A percentile compares a stretch with the other conserved stretches of the same genome.
Evolutionary conservation across 108 stramenopile genomes (phyloP).

Genomic region (Stephanodiscus triporus): DNA sequence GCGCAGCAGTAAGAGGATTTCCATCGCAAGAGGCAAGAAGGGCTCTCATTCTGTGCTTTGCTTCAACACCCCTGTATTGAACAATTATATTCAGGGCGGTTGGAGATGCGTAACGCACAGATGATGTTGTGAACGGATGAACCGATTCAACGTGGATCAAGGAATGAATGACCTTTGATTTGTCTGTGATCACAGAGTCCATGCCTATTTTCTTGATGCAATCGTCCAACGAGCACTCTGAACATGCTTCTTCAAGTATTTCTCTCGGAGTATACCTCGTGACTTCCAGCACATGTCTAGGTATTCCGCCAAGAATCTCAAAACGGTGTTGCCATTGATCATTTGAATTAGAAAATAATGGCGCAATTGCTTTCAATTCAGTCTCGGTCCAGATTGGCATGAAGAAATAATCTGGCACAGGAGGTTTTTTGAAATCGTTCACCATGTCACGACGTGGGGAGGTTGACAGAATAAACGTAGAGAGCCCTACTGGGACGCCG

Average conservation of each 20-base stretch:
- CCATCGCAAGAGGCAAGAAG: no score
- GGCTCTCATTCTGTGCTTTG: not conserved
- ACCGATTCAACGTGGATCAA: no score
- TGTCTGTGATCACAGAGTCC: not conserved
- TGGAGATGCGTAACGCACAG: not conserved
- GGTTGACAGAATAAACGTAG: conserved; percentile 14
- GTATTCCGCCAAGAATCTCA: conserved; percentile 17
- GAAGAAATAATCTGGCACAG: conserved; percentile 6
- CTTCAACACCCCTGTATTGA: not conserved
- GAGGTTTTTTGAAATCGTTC: conserved; percentile 24
- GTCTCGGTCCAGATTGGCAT: conserved; percentile 19
- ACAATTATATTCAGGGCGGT: conserved; percentile 8
- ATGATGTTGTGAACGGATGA: no score
- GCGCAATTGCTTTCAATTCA: conserved; percentile 18
- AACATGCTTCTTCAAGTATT: conserved; percentile 11
- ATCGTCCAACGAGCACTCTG: not conserved
- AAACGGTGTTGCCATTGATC: conserved; percentile 13
- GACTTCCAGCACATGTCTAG: conserved; percentile 12
- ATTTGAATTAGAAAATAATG: conserved; percentile 8
- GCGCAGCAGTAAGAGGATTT: no score
- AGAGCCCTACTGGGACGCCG: not conserved
- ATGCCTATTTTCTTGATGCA: not conserved
- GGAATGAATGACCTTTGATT: no score
- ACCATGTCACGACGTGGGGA: conserved; percentile 19
- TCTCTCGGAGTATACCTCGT: not conserved